Conservation (phyloP, 306 rosid genomes). For the Astragalus membranaceus region DNA sequence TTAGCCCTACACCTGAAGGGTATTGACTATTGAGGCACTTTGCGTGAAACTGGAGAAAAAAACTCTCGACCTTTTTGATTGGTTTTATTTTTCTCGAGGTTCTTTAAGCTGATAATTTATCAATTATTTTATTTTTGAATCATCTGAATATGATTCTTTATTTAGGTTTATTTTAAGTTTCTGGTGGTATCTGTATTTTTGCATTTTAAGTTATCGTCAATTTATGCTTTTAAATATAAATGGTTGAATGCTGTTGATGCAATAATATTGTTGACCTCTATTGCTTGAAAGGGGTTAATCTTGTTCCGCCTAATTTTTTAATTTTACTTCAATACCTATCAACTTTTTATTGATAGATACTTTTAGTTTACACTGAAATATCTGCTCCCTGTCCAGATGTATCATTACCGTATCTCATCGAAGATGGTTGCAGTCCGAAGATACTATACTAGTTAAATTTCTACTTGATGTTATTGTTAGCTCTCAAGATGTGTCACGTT, state of each 20-base stretch:
- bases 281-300: not conserved
- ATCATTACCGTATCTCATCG: conserved; percentile 36
- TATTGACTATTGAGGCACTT: not conserved
- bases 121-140: not conserved
- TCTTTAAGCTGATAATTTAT: not conserved
- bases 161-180: not conserved
- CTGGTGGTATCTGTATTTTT: not conserved
- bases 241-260: not conserved
- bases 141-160: not conserved
- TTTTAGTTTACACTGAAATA: conserved; percentile 9
- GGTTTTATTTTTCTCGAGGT: not conserved
- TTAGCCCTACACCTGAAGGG: not conserved
- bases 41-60: not conserved
- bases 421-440: conserved; percentile 48
- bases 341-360: conserved; percentile 7
- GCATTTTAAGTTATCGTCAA: not conserved
- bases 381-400: conserved; percentile 38
- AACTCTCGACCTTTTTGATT: not conserved
- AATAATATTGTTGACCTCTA: not conserved
- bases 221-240: not conserved
- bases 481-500: conserved; percentile 38
- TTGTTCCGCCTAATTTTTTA: not conserved
- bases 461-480: conserved; percentile 54
- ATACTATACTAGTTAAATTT: conserved; percentile 53
- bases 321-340: not conserved